Percentiles rank a stretch among this genome's conserved stretches.
These are phyloP conservation scores for Cucumis melo DNA, from an alignment of 306 rosid species.

Conservation along the genomic window DNA sequence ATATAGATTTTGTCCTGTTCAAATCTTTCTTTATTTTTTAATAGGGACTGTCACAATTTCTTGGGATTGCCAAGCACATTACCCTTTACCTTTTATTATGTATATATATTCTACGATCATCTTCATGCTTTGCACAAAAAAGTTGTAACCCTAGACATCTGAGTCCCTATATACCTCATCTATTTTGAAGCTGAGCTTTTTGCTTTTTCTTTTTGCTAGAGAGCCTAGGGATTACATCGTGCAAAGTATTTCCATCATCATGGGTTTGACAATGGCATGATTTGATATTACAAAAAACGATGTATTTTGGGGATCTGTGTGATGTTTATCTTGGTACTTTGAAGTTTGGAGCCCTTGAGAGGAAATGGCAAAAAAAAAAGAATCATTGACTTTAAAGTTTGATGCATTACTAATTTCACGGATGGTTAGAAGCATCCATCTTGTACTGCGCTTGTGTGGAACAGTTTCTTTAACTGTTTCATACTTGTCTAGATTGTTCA, in stretches of 20 bases:
- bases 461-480: background rate
- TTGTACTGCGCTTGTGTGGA: background rate
- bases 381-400: background rate
- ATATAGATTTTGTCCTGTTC: slow-evolving; percentile 4
- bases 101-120: background rate
- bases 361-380: background rate
- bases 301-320: slow-evolving; percentile 6
- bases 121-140: background rate
- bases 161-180: background rate
- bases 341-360: background rate
- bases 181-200: background rate
- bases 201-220: slow-evolving; percentile 6
- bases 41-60: background rate
- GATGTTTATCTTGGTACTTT: slow-evolving; percentile 7
- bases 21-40: background rate
- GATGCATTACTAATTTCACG: background rate
- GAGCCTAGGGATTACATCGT: slow-evolving; percentile 5
- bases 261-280: slow-evolving; percentile 3
- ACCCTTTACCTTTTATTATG: background rate
- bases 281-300: background rate
- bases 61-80: slow-evolving; percentile 11
- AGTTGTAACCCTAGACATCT: slow-evolving; percentile 1
- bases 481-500: background rate
- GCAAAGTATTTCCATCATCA: slow-evolving; percentile 5
- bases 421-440: background rate